These are phyloP conservation scores for Allium sativum DNA, from an alignment of 106 monocot species.

Conservation along the genomic window DNA sequence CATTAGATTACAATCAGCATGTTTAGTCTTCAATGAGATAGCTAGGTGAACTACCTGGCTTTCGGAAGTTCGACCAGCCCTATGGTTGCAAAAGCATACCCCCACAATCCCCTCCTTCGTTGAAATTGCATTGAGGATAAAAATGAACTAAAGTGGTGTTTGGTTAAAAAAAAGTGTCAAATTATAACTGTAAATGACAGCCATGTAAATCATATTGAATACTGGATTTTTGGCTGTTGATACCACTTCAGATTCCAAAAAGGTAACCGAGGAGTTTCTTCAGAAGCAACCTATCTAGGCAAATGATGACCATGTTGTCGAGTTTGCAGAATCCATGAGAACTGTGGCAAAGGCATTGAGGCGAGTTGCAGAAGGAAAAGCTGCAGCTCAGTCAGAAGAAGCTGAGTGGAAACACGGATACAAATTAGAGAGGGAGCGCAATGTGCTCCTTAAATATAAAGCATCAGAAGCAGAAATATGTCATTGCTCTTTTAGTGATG, in stretches of 20 bases:
- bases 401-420: constrained; percentile 91
- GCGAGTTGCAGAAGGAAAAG: constrained; percentile 82
- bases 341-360: constrained; percentile 90
- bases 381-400: constrained; percentile 78
- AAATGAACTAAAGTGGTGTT: too few species aligned
- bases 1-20: too few species aligned
- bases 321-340: constrained; percentile 92
- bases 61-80: too few species aligned
- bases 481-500: constrained; percentile 13
- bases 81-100: too few species aligned
- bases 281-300: too few species aligned
- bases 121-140: too few species aligned
- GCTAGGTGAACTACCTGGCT: too few species aligned
- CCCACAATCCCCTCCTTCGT: too few species aligned
- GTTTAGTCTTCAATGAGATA: too few species aligned
- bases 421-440: constrained; percentile 65
- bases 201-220: constrained; percentile 16
- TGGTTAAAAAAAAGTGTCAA: too few species aligned
- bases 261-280: constrained; percentile 31
- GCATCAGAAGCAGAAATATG: constrained; percentile 14
- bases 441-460: constrained; percentile 30
- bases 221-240: constrained; percentile 36
- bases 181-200: too few species aligned
- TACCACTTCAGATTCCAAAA: too few species aligned
- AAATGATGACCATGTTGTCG: constrained; percentile 81